Conservation (phyloP, 2,329 filamentous ascomycete species). For the Hypoxylon sp. region DNA sequence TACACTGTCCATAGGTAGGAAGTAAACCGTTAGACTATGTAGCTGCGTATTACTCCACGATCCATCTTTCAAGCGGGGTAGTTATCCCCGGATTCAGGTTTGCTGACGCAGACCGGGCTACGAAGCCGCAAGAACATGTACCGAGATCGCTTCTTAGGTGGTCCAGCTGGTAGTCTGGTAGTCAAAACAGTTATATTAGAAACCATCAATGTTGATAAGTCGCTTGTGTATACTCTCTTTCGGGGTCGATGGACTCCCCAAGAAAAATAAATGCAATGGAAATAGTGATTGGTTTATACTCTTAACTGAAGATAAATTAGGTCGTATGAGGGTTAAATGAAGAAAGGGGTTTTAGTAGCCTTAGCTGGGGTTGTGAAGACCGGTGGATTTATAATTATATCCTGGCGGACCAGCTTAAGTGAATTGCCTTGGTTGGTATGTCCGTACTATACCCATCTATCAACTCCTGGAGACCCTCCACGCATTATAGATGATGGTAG, state of each 20-base stretch:
- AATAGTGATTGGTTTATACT: too few relatives aligned
- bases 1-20: slow-evolving; percentile 24
- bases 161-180: not conserved
- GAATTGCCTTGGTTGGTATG: not conserved
- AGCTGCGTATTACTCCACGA: not conserved
- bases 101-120: not conserved
- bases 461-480: not conserved
- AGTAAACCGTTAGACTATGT: not conserved
- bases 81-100: slow-evolving; percentile 19
- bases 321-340: too few relatives aligned
- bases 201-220: not conserved
- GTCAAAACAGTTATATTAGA: not conserved
- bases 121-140: slow-evolving; percentile 8
- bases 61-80: slow-evolving; percentile 26
- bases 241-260: too few relatives aligned
- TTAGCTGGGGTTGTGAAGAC: too few relatives aligned
- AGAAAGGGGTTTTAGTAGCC: too few relatives aligned
- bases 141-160: slow-evolving; percentile 13
- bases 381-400: not conserved
- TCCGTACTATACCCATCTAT: not conserved
- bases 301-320: too few relatives aligned
- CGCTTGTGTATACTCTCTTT: too few relatives aligned
- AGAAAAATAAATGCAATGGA: too few relatives aligned
- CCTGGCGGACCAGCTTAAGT: not conserved
- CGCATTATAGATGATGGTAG: too few relatives aligned